A percentile compares a stretch with the other conserved stretches of the same genome.
phyloP scores from a whole-genome alignment of 1,284 basidiomycete species.

The Boletus mariae region DNA sequence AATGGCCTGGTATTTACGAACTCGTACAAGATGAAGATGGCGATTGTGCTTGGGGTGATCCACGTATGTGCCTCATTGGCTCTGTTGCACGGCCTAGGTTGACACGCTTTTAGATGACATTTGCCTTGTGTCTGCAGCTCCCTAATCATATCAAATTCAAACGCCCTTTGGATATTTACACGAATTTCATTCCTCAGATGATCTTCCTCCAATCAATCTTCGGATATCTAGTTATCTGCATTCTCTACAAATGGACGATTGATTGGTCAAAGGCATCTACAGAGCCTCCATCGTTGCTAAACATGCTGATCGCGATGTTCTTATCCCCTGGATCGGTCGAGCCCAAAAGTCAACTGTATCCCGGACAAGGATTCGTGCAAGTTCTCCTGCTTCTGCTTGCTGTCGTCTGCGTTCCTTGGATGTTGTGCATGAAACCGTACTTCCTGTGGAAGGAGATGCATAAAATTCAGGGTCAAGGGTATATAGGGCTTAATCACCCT shows the following conservation, averaged over 20 bases:
- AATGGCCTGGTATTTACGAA: constrained; percentile 95
- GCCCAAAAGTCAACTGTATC: constrained; percentile 71
- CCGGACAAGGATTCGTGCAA: constrained; percentile 88
- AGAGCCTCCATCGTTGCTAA: constrained; percentile 85
- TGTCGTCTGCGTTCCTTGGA: constrained; percentile 90
- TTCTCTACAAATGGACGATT: constrained; percentile 95
- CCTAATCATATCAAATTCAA: constrained; percentile 96
- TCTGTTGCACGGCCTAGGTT: constrained; percentile 9
- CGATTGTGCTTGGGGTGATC: constrained; percentile 92
- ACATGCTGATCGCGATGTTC: constrained; percentile 96
- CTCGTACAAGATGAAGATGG: constrained; percentile 99
- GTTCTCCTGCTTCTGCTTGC: constrained; percentile 79
- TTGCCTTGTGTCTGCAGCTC: constrained; percentile 92
- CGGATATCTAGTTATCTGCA: constrained; percentile 92
- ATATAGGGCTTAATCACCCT: constrained; percentile 62
- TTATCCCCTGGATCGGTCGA: constrained; percentile 81
- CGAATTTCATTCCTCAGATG: constrained; percentile 96
- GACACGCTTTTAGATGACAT: constrained; percentile 78
- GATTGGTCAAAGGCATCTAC: constrained; percentile 81
- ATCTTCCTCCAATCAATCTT: constrained; percentile 98
- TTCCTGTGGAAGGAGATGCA: constrained; percentile 89
- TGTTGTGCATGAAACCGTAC: constrained; percentile 94
- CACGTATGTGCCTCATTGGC: constrained; percentile 61
- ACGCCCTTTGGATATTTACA: constrained; percentile 80
- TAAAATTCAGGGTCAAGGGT: constrained; percentile 81